These are phyloP conservation scores for Pachyrhizus erosus DNA, from an alignment of 306 rosid species.

Conservation along the genomic window DNA sequence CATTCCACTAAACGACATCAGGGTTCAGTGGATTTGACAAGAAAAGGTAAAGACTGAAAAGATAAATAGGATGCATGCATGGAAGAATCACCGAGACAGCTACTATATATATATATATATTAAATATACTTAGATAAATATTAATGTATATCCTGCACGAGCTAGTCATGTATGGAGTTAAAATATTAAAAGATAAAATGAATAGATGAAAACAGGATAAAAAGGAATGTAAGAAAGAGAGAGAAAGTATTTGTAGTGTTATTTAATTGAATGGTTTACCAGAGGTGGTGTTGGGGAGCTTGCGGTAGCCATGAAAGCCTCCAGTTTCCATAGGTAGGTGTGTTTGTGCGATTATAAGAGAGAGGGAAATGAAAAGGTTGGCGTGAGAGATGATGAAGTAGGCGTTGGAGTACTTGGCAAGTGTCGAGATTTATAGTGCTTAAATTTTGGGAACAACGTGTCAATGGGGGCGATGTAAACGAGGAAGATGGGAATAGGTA, in stretches of 20 bases:
- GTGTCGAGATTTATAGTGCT: constrained; percentile 58
- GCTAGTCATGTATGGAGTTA: neutral
- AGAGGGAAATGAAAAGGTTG: neutral
- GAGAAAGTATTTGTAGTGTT: neutral
- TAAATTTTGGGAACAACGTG: constrained; percentile 35
- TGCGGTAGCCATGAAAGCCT: constrained; percentile 81
- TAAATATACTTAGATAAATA: neutral
- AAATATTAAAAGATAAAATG: neutral
- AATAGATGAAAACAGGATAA: neutral
- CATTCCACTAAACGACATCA: neutral
- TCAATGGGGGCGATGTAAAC: constrained; percentile 51
- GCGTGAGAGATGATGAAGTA: too few species aligned
- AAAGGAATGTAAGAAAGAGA: neutral
- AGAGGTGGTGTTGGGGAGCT: constrained; percentile 51
- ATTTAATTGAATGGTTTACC: neutral
- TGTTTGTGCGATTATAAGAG: neutral
- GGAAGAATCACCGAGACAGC: neutral
- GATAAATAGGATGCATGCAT: constrained; percentile 35
- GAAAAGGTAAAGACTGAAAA: neutral
- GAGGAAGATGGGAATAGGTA: constrained; percentile 42
- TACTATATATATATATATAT: neutral
- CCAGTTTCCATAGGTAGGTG: constrained; percentile 56
- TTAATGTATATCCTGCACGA: constrained; percentile 36
- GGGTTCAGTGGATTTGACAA: neutral
- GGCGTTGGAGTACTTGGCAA: constrained; percentile 52